Evolutionary conservation across 805 yeast species (phyloP).

Genomic region (Cyberlindnera suaveolens): DNA sequence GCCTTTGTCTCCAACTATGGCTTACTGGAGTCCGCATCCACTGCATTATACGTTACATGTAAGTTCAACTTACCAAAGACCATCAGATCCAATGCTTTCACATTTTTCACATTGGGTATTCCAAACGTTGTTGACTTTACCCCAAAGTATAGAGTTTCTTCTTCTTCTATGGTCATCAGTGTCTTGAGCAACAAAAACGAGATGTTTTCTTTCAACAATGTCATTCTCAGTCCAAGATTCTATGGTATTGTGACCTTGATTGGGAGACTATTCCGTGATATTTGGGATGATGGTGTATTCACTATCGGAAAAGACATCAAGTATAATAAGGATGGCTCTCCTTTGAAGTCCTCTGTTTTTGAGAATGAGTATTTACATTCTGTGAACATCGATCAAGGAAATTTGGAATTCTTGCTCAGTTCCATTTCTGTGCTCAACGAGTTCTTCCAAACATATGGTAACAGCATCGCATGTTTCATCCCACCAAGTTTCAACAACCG

Average conservation of each 20-base stretch:
- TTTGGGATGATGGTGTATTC: constrained; percentile 76
- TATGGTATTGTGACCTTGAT: constrained; percentile 80
- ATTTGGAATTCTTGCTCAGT: constrained; percentile 64
- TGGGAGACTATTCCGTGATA: constrained; percentile 69
- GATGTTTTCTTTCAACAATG: constrained; percentile 53
- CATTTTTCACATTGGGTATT: constrained; percentile 36
- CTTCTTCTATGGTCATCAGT: constrained; percentile 17
- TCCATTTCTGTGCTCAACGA: constrained; percentile 64
- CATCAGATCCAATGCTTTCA: constrained; percentile 36
- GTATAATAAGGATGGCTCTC: constrained; percentile 28
- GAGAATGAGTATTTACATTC: constrained; percentile 33
- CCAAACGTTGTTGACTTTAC: constrained; percentile 37
- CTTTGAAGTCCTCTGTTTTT: constrained; percentile 25
- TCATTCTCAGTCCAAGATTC: constrained; percentile 85
- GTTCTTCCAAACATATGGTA: constrained; percentile 61
- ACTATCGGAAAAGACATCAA: constrained; percentile 27
- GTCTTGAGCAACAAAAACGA: constrained; percentile 7
- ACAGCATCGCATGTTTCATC: constrained; percentile 51
- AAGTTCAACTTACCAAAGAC: constrained; percentile 56
- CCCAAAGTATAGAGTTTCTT: constrained; percentile 29
- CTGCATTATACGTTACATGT: constrained; percentile 80
- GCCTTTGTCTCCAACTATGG: constrained; percentile 78
- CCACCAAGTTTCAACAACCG: constrained; percentile 44
- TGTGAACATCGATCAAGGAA: constrained; percentile 38
- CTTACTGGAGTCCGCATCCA: constrained; percentile 82